These are phyloP conservation scores for Mycena pura DNA, from an alignment of 768 basidiomycete species.

Conservation along the genomic window DNA sequence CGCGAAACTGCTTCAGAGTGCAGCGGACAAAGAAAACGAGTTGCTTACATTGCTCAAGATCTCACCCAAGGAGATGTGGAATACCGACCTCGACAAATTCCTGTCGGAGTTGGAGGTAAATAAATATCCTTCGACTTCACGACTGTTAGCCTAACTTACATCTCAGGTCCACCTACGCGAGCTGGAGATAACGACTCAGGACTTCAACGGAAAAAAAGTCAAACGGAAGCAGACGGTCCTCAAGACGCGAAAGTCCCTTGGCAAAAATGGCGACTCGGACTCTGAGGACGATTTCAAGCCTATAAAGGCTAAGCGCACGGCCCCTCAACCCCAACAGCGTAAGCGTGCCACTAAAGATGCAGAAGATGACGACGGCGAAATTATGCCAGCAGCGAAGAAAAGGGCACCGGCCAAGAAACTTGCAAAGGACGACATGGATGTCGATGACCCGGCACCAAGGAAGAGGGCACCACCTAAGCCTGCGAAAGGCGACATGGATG, in stretches of 20 bases:
- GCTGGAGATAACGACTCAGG: slow-evolving; percentile 49
- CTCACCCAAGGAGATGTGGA: slow-evolving; percentile 87
- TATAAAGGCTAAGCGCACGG: slow-evolving; percentile 55
- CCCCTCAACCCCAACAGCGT: slow-evolving; percentile 28
- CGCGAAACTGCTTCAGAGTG: slow-evolving; percentile 81
- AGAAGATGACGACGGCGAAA: slow-evolving; percentile 30
- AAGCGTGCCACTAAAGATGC: slow-evolving; percentile 26
- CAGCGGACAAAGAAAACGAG: slow-evolving; percentile 82
- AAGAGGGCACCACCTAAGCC: slow-evolving; percentile 15
- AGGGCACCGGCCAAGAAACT: slow-evolving; percentile 32
- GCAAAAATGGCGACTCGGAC: slow-evolving; percentile 37
- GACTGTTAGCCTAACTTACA: slow-evolving; percentile 19
- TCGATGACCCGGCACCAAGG: slow-evolving; percentile 30
- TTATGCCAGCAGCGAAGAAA: slow-evolving; percentile 35
- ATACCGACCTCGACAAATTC: slow-evolving; percentile 85
- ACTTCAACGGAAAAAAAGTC: slow-evolving; percentile 55
- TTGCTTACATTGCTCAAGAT: slow-evolving; percentile 78
- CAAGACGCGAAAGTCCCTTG: slow-evolving; percentile 58
- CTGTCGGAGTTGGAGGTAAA: slow-evolving; percentile 84
- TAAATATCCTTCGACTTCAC: slow-evolving; percentile 17
- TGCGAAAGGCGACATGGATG: slow-evolving; percentile 32
- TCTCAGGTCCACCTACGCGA: slow-evolving; percentile 52
- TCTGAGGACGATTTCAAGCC: slow-evolving; percentile 57
- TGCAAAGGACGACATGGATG: slow-evolving; percentile 35
- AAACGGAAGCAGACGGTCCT: slow-evolving; percentile 54